phyloP scores from a whole-genome alignment of 306 rosid species.

The Senna siamea region DNA sequence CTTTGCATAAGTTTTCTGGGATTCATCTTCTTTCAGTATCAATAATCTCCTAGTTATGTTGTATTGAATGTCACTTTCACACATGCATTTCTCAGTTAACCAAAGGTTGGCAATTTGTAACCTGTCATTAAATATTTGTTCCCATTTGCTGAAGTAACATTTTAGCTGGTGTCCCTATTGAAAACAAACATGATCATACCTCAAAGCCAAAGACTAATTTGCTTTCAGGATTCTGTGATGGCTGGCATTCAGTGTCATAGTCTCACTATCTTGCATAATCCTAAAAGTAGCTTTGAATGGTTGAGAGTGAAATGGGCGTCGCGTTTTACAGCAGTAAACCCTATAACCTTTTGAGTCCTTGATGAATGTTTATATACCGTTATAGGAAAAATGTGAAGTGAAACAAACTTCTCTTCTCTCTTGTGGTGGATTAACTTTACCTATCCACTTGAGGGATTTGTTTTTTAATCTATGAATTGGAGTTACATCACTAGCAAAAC shows the following conservation, averaged over 20 bases:
- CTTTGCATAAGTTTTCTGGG: background rate
- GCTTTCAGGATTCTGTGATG: constrained; percentile 3
- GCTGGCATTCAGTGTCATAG: constrained; percentile 21
- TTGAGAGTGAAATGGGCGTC: constrained; percentile 25
- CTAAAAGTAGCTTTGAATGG: constrained; percentile 14
- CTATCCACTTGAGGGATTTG: constrained; percentile 37
- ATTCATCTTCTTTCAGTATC: background rate
- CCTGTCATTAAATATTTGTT: background rate
- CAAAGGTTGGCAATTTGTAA: background rate
- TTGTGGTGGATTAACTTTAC: constrained; percentile 39
- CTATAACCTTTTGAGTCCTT: background rate
- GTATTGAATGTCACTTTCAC: background rate
- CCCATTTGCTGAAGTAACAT: background rate
- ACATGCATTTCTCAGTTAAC: too few relatives aligned
- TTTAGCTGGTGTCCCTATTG: background rate
- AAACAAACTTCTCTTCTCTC: background rate
- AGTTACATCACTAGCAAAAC: constrained; percentile 20
- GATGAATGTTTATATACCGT: constrained; percentile 17
- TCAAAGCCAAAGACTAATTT: too few relatives aligned
- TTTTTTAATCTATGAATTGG: constrained; percentile 36
- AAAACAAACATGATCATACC: background rate
- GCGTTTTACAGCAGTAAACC: constrained; percentile 34
- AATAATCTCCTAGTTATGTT: background rate
- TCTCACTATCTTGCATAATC: constrained; percentile 6
- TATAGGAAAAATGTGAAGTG: constrained; percentile 12